Evolutionary conservation across 2,329 filamentous ascomycete species (phyloP).

Genomic region (Fusarium equiseti): DNA sequence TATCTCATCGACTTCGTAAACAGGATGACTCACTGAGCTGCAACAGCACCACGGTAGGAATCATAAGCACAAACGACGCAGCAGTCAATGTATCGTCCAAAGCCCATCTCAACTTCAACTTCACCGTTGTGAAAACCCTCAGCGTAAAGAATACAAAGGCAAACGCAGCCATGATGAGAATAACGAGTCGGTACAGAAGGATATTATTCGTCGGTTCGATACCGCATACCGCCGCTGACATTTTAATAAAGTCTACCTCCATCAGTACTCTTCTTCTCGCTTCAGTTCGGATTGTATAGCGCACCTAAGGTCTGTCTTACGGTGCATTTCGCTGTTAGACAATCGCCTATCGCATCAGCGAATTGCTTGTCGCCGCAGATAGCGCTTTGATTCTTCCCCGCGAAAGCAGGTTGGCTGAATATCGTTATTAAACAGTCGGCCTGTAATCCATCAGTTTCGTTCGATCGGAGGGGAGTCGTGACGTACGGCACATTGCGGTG

Average conservation of each 20-base stretch:
- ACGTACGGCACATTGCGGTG: neutral
- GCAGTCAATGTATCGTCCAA: constrained; percentile 4
- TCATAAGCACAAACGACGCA: neutral
- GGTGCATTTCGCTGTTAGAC: constrained; percentile 2
- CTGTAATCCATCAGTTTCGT: neutral
- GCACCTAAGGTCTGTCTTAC: constrained; percentile 14
- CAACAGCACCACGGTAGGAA: neutral
- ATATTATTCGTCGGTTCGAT: neutral
- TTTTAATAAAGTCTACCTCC: constrained; percentile 20
- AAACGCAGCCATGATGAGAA: neutral
- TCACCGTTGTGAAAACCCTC: neutral
- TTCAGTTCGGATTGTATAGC: too few relatives aligned
- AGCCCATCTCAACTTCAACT: neutral
- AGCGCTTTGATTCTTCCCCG: neutral
- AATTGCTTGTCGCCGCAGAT: constrained; percentile 4
- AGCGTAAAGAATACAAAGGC: neutral
- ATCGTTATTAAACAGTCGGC: neutral
- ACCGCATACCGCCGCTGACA: neutral
- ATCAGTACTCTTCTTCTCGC: neutral
- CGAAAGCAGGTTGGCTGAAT: neutral
- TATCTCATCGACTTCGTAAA: rapidly evolving
- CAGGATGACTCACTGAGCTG: constrained; percentile 4
- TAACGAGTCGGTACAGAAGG: neutral
- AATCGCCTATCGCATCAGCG: neutral
- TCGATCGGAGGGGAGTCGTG: neutral